Percentiles rank a stretch among this genome's conserved stretches.
Conservation (phyloP, 108 stramenopile species). For the Pseudonitzschia multiseries region DNA sequence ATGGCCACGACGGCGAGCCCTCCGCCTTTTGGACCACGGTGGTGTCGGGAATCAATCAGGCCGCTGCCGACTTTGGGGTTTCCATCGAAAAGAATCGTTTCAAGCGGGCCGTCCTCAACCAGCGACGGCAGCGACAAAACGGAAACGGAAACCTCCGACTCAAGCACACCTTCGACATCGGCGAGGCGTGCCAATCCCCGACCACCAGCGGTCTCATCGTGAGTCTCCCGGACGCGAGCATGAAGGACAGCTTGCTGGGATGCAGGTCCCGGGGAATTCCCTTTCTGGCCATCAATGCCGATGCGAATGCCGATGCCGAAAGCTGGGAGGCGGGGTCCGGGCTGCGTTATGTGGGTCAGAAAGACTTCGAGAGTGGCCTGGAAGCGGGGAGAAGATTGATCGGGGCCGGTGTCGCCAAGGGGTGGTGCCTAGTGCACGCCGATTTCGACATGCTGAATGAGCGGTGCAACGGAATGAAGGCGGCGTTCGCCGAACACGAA, state of each 20-base stretch:
- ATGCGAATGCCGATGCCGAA: no score
- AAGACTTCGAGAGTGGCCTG: conserved; percentile 2
- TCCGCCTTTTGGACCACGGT: conserved; percentile 1
- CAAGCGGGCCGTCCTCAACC: background rate
- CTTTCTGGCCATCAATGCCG: conserved; percentile 7
- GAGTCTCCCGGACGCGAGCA: conserved; percentile 5
- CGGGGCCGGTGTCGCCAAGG: background rate
- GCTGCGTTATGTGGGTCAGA: background rate
- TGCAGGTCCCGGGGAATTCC: background rate
- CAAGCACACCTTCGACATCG: conserved; percentile 7
- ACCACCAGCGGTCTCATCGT: background rate
- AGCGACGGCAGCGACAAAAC: background rate
- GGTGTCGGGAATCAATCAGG: background rate
- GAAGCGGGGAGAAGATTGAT: background rate
- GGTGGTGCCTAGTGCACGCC: conserved; percentile 4
- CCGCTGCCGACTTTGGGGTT: conserved; percentile 1
- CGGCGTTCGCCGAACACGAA: background rate
- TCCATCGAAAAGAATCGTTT: conserved; percentile 2
- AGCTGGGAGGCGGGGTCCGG: no score
- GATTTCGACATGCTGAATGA: conserved; percentile 7
- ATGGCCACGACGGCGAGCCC: no score
- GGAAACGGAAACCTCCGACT: background rate
- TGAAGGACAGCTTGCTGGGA: background rate
- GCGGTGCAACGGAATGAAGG: conserved; percentile 3
- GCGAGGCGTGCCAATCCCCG: background rate